These are phyloP conservation scores for Ogataea polymorpha DNA, from an alignment of 805 yeast species.

Conservation along the genomic window DNA sequence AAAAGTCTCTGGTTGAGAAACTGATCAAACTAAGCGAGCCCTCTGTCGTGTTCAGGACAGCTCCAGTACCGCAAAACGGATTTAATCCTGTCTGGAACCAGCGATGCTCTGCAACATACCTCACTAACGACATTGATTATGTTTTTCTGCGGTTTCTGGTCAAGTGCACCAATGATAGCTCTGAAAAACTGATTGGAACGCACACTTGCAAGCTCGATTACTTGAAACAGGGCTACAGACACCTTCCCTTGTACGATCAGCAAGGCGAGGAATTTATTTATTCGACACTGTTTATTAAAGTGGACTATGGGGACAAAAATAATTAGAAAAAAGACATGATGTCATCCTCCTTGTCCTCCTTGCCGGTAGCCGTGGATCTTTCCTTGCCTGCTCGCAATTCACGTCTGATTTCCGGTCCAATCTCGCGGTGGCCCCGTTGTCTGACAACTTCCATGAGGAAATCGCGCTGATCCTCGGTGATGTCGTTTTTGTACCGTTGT, in stretches of 20 bases:
- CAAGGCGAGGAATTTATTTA: conserved; percentile 73
- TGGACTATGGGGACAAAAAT: conserved; percentile 14
- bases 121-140: conserved; percentile 40
- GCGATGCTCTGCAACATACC: conserved; percentile 40
- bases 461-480: conserved; percentile 98
- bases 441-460: conserved; percentile 87
- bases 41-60: conserved; percentile 30
- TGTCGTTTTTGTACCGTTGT: conserved; percentile 93
- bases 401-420: conserved; percentile 92
- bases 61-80: conserved; percentile 61
- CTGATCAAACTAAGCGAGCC: conserved; percentile 12
- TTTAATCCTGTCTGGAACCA: conserved; percentile 85
- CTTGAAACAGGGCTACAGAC: conserved; percentile 77
- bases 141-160: conserved; percentile 56
- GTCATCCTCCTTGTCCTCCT: conserved; percentile 26
- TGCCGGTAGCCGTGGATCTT: conserved; percentile 35
- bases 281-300: conserved; percentile 46
- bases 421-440: conserved; percentile 81
- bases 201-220: conserved; percentile 59
- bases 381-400: conserved; percentile 85
- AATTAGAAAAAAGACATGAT: conserved; percentile 31
- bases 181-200: conserved; percentile 47
- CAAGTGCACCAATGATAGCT: conserved; percentile 30
- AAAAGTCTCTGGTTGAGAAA: background rate
- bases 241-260: conserved; percentile 68